Conservation (phyloP, 73 alveolate genomes). For the Breviolum minutum region DNA sequence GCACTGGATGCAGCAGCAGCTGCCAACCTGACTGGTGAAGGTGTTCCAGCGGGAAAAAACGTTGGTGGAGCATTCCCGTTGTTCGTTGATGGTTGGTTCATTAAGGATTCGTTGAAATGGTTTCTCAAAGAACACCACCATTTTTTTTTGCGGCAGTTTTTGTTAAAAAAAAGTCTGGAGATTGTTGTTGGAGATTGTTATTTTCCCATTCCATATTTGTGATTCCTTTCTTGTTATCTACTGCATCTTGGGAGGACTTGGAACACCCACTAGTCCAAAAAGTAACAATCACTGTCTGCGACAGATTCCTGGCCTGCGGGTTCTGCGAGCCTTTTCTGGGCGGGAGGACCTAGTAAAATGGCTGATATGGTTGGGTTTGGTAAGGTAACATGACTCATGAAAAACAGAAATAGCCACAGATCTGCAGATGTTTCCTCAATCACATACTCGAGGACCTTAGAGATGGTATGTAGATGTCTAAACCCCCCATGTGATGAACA, state of each 20-base stretch:
- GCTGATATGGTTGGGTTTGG: neutral
- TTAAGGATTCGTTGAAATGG: neutral
- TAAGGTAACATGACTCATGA: too few species aligned
- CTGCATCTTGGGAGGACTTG: too few species aligned
- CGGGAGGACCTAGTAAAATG: neutral
- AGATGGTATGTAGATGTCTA: too few species aligned
- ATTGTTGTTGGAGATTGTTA: too few species aligned
- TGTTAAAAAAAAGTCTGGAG: neutral
- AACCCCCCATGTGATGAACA: too few species aligned
- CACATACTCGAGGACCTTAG: too few species aligned
- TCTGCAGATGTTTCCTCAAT: too few species aligned
- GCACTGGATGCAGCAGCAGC: conserved; percentile 48
- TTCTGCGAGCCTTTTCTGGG: conserved; percentile 45
- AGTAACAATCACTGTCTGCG: neutral
- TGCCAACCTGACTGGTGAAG: conserved; percentile 49
- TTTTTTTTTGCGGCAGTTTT: too few species aligned
- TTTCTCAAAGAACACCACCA: neutral
- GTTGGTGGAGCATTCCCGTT: neutral
- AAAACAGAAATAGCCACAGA: too few species aligned
- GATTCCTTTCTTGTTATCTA: too few species aligned
- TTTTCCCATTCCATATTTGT: too few species aligned
- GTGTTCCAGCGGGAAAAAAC: neutral
- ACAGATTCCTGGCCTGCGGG: conserved; percentile 40
- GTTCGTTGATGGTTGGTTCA: neutral
- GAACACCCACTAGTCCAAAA: too few species aligned